Conservation (phyloP, 352 stramenopile species). For the Thraustochytrium striatum region DNA sequence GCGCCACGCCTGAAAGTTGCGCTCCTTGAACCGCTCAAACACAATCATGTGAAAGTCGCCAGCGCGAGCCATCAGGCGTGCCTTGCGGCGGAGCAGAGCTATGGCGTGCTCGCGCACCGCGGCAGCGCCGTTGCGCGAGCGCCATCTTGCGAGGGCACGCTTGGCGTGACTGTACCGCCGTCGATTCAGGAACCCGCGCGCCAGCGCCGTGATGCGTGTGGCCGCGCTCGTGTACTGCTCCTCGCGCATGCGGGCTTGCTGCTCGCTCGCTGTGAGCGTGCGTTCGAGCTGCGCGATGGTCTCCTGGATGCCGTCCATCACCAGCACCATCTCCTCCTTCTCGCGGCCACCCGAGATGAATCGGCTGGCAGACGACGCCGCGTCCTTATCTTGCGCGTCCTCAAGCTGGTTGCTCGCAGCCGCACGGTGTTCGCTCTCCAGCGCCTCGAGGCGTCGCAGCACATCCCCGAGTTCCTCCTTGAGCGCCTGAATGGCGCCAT, state of each 20-base stretch:
- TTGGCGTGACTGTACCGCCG: background rate
- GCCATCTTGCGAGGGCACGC: background rate
- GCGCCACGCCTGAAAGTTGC: background rate
- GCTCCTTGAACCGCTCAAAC: constrained; percentile 29
- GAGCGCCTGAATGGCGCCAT: no score
- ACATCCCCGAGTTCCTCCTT: no score
- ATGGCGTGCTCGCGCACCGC: background rate
- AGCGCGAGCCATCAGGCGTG: background rate
- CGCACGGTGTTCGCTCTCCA: no score
- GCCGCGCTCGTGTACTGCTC: background rate
- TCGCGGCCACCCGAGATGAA: no score
- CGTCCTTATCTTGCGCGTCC: no score
- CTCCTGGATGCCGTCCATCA: constrained; percentile 42
- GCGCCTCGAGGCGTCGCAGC: no score
- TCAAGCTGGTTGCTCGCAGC: no score
- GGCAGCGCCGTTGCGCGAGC: background rate
- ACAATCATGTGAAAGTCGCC: background rate
- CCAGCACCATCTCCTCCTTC: constrained; percentile 36
- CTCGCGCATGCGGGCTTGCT: constrained; percentile 10
- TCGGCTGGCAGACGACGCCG: no score
- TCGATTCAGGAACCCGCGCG: constrained; percentile 19
- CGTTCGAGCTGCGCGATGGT: constrained; percentile 26
- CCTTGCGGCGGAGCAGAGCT: background rate
- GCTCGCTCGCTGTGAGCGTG: constrained; percentile 18
- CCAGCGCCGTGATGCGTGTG: background rate